phyloP scores from a whole-genome alignment of 2,329 filamentous ascomycete species.

The Didymella pinodella region DNA sequence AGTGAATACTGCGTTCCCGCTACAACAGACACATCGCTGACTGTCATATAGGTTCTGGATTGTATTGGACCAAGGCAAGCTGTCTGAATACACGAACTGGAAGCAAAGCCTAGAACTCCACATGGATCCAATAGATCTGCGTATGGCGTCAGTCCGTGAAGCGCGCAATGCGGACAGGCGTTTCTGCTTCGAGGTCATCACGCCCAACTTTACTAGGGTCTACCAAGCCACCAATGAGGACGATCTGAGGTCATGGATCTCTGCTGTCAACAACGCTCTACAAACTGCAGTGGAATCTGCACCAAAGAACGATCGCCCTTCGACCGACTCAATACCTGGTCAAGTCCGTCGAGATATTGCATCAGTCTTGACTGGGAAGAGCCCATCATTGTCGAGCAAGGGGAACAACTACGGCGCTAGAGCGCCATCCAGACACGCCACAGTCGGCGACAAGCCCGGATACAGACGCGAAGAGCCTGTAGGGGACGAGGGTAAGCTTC shows the following conservation, averaged over 20 bases:
- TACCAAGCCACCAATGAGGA: constrained; percentile 98
- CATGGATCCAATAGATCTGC: constrained; percentile 96
- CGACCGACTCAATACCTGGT: constrained; percentile 60
- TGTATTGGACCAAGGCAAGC: constrained; percentile 92
- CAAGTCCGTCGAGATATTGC: constrained; percentile 85
- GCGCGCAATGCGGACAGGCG: constrained; percentile 91
- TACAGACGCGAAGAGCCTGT: constrained; percentile 75
- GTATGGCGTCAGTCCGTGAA: constrained; percentile 96
- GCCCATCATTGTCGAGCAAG: constrained; percentile 72
- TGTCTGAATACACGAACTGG: constrained; percentile 99
- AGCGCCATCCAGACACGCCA: constrained; percentile 82
- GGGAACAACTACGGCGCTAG: constrained; percentile 59
- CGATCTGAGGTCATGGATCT: constrained; percentile 97
- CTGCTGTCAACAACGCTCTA: constrained; percentile 93
- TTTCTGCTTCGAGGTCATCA: constrained; percentile 99
- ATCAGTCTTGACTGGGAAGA: constrained; percentile 91
- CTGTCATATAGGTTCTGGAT: constrained; percentile 83
- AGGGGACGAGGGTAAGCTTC: constrained; percentile 83
- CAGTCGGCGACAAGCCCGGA: constrained; percentile 84
- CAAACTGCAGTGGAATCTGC: constrained; percentile 93
- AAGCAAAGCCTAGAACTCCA: constrained; percentile 96
- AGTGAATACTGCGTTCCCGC: constrained; percentile 66
- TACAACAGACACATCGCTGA: constrained; percentile 37
- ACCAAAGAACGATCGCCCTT: constrained; percentile 59
- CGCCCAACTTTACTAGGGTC: constrained; percentile 91